These are phyloP conservation scores for Paracorniculantispora psalliotae DNA, from an alignment of 2,329 filamentous ascomycete genomes.

Conservation along the genomic window DNA sequence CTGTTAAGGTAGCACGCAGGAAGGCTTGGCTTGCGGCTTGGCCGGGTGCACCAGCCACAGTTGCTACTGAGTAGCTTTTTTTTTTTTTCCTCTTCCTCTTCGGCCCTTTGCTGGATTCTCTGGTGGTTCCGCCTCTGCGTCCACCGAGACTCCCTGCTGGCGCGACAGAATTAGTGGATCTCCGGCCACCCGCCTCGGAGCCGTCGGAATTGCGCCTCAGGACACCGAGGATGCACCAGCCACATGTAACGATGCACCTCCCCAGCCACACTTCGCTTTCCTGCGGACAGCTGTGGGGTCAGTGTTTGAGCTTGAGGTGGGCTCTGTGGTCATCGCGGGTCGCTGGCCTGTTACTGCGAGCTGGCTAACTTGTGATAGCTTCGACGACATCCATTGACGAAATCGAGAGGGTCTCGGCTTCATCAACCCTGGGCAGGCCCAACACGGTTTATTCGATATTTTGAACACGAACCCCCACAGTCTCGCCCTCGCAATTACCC, in stretches of 20 bases:
- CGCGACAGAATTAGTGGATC: conserved; percentile 9
- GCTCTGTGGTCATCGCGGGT: conserved; percentile 10
- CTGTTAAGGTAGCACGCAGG: conserved; percentile 3
- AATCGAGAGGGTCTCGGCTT: background rate
- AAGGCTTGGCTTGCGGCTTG: conserved; percentile 11
- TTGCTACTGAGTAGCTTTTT: background rate
- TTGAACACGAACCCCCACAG: background rate
- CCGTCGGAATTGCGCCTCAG: conserved; percentile 24
- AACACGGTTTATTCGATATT: background rate
- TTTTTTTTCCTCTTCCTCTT: background rate
- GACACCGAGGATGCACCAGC: conserved; percentile 16
- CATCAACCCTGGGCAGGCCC: too few species aligned
- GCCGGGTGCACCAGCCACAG: conserved; percentile 12
- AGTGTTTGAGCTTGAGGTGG: conserved; percentile 3
- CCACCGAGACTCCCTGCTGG: conserved; percentile 13
- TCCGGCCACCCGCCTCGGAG: conserved; percentile 25
- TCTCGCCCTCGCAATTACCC: background rate
- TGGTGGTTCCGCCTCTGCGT: conserved; percentile 13
- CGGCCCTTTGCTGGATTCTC: conserved; percentile 10
- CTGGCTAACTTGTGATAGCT: background rate
- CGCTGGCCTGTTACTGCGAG: background rate
- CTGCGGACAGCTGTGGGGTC: conserved; percentile 1
- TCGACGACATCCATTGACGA: background rate
- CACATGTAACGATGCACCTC: conserved; percentile 13
- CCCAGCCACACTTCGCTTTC: conserved; percentile 8